Evolutionary conservation across 495 filamentous ascomycete species (phyloP).

Genomic region (Xylaria flabelliformis): DNA sequence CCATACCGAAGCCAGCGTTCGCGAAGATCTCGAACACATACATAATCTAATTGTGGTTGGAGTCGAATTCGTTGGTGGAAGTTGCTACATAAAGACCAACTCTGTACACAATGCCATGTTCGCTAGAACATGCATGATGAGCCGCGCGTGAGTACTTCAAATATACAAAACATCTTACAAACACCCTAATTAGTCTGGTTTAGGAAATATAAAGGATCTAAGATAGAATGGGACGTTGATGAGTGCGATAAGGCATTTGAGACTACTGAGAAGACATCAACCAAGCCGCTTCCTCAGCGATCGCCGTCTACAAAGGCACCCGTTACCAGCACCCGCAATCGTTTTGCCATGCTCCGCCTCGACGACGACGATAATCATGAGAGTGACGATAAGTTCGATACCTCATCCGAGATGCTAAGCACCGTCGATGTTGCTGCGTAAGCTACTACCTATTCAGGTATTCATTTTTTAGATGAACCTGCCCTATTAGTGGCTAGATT

Average conservation of each 20-base stretch:
- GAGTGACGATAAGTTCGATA: conserved; percentile 40
- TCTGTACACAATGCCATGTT: conserved; percentile 79
- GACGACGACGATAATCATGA: conserved; percentile 51
- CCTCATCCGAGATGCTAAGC: conserved; percentile 22
- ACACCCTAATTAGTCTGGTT: conserved; percentile 8
- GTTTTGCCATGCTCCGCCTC: conserved; percentile 69
- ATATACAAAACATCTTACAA: not conserved
- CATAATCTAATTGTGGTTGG: conserved; percentile 76
- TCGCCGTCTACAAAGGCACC: conserved; percentile 45
- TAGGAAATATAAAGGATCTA: conserved; percentile 73
- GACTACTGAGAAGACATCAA: conserved; percentile 24
- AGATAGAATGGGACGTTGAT: conserved; percentile 74
- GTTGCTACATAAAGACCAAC: conserved; percentile 74
- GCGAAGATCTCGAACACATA: conserved; percentile 82
- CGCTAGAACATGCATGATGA: conserved; percentile 81
- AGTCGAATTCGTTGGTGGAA: conserved; percentile 61
- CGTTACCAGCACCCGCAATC: conserved; percentile 54
- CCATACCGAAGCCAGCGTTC: conserved; percentile 69
- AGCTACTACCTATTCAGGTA: not conserved
- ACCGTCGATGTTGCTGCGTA: conserved; percentile 27
- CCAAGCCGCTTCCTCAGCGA: conserved; percentile 44
- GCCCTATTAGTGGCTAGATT: not conserved
- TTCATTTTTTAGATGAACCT: not conserved
- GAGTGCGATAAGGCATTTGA: conserved; percentile 72
- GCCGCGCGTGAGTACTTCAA: conserved; percentile 53